Conservation (phyloP, 805 yeast species). For the Starmerella etchellsii region DNA sequence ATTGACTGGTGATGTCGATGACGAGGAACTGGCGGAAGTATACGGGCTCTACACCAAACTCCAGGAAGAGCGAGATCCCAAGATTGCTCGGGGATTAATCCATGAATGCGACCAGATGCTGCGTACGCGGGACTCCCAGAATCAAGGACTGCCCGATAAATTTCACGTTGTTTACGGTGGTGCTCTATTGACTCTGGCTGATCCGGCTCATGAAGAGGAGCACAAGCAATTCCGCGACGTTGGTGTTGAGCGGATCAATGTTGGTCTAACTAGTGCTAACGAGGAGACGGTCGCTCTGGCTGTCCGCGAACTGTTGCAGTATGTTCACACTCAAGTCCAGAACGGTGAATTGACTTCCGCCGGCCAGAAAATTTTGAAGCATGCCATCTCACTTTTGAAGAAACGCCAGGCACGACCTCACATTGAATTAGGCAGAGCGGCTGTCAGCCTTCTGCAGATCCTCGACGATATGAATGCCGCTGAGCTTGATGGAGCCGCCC, state of each 20-base stretch:
- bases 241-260: conserved; percentile 53
- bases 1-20: conserved; percentile 55
- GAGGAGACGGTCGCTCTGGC: conserved; percentile 10
- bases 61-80: conserved; percentile 36
- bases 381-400: conserved; percentile 4
- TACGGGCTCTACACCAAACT: conserved; percentile 60
- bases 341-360: conserved; percentile 5
- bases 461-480: not conserved
- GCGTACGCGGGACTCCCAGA: conserved; percentile 23
- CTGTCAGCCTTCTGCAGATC: conserved; percentile 10
- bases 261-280: conserved; percentile 35
- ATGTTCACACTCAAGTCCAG: conserved; percentile 10
- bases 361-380: conserved; percentile 3
- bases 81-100: conserved; percentile 52
- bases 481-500: conserved; percentile 2
- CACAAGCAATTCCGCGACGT: conserved; percentile 48
- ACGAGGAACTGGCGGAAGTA: conserved; percentile 69
- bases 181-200: conserved; percentile 33
- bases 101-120: conserved; percentile 82
- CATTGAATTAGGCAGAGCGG: conserved; percentile 16
- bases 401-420: not conserved
- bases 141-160: conserved; percentile 24
- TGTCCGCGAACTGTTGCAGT: conserved; percentile 15
- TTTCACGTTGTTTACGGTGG: conserved; percentile 66
- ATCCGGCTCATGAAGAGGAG: conserved; percentile 20